Evolutionary conservation across 441 rosid species (phyloP), one percentile per base, ranked within the genome.

Genomic region (Omphalea diandra): DNA sequence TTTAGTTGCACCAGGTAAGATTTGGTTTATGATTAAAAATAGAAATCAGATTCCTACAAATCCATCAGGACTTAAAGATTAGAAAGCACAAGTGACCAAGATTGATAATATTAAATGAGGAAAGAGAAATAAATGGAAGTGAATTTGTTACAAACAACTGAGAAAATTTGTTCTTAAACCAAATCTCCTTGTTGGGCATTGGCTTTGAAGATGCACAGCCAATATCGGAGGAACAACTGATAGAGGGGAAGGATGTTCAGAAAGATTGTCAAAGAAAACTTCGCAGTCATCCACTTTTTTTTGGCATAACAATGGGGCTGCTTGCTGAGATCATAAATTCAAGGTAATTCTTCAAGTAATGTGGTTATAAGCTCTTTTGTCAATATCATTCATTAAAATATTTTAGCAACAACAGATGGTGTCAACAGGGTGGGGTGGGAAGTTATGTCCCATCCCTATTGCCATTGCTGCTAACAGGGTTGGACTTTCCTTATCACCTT

Each of bases 311-410:
- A 52, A 84, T 96, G 98, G 97, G 99, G 74, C 83, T 96, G 69
- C 84, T 96, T 71, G 99, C 98, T 17, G 99, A 96, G 88, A 82
- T 96, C 68, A 91, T 96, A 79, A 96, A 96, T 86, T 96, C 99
- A 57, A 90, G 99, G 99, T 96, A 84, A 77, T 68, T 65, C 68
- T 75, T 73, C 62, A 3, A 59, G 62, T 18, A 62, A 57, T 68
- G 67, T 73, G 43, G 68, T 49, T 27, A 72, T 53, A 52, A 61
- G 73, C 38, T 36, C 43, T 17, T 44, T 38, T 33, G 9, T 68
- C 35, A 10, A 15, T 43, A 7, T 43, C 5, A 26, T 55, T 27
- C 24, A 47, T 27, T 8, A 35, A 50, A 32, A 4, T 41, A 49
- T 11, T n/a, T n/a, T 49, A 49, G 54, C 11, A n/a, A 49, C 33